Evolutionary conservation across 2,329 filamentous ascomycete species (phyloP).

Genomic region (Epichloe festucae): DNA sequence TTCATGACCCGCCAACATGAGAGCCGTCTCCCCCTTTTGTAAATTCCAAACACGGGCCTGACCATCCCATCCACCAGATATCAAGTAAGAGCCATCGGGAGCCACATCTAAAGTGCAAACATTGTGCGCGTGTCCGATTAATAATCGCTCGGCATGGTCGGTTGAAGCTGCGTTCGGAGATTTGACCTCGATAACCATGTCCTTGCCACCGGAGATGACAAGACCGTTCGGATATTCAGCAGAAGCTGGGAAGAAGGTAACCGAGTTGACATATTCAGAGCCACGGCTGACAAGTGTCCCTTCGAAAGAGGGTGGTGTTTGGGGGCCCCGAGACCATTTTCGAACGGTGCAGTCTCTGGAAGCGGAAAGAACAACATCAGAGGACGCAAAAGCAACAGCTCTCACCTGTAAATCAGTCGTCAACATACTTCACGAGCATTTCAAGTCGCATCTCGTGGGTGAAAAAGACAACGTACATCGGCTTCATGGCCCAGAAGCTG

Average conservation of each 20-base stretch:
- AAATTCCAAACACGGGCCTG: slow-evolving; percentile 78
- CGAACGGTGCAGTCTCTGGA: slow-evolving; percentile 88
- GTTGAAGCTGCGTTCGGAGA: slow-evolving; percentile 52
- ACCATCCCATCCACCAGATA: slow-evolving; percentile 90
- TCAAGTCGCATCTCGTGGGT: not conserved
- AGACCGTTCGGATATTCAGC: slow-evolving; percentile 62
- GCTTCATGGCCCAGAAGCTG: slow-evolving; percentile 81
- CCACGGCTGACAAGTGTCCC: slow-evolving; percentile 67
- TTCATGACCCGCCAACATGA: slow-evolving; percentile 61
- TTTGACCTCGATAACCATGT: slow-evolving; percentile 85
- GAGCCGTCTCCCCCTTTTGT: slow-evolving; percentile 70
- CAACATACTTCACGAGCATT: not conserved
- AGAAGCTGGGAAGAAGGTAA: slow-evolving; percentile 64
- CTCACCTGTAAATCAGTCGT: slow-evolving; percentile 52
- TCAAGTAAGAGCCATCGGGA: slow-evolving; percentile 56
- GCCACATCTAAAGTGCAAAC: slow-evolving; percentile 77
- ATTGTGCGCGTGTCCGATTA: slow-evolving; percentile 78
- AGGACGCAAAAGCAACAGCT: slow-evolving; percentile 63
- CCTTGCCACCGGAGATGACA: slow-evolving; percentile 77
- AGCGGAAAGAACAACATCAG: slow-evolving; percentile 64
- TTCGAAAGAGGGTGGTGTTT: slow-evolving; percentile 59
- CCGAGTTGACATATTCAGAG: slow-evolving; percentile 73
- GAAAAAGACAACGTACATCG: slow-evolving; percentile 53
- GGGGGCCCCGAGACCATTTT: slow-evolving; percentile 60
- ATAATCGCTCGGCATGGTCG: slow-evolving; percentile 71